A percentile compares a stretch with the other conserved stretches of the same genome.
Conservation (phyloP, 805 yeast species). For the Yamadazyma akitaensis region DNA sequence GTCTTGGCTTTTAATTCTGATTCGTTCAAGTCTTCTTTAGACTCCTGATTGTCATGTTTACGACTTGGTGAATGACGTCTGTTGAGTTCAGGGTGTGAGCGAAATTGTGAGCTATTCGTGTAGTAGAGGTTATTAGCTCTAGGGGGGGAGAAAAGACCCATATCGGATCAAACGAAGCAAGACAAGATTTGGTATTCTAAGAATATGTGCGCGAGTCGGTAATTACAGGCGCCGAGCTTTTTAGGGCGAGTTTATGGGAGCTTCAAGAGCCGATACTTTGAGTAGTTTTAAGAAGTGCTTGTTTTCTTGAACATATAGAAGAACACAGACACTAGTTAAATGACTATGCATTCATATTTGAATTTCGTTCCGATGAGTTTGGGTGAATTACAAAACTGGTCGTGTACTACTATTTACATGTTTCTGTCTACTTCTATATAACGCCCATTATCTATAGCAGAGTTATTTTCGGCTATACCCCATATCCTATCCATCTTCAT, state of each 20-base stretch:
- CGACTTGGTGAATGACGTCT: slow-evolving; percentile 5
- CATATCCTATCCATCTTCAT: slow-evolving; percentile 79
- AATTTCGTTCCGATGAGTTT: not conserved
- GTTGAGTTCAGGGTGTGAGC: slow-evolving; percentile 13
- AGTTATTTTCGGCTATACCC: slow-evolving; percentile 73
- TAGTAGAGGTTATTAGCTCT: slow-evolving; percentile 9
- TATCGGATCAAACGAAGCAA: not conserved
- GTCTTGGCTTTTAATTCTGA: not conserved
- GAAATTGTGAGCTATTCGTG: slow-evolving; percentile 6
- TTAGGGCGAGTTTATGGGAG: not conserved
- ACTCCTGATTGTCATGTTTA: not conserved
- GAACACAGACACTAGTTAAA: too few relatives aligned
- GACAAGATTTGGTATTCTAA: not conserved
- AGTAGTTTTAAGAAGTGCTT: too few relatives aligned
- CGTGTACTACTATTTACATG: not conserved
- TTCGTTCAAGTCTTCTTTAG: not conserved
- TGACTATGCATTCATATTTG: too few relatives aligned
- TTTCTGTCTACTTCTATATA: slow-evolving; percentile 18
- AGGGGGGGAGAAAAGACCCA: slow-evolving; percentile 17
- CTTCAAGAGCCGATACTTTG: too few relatives aligned
- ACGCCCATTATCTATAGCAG: slow-evolving; percentile 69
- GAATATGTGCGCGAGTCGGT: not conserved
- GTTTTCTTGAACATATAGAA: too few relatives aligned
- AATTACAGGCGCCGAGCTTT: not conserved
- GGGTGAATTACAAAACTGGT: not conserved